phyloP scores from a whole-genome alignment of 441 rosid genomes.

The Omphalea diandra region DNA sequence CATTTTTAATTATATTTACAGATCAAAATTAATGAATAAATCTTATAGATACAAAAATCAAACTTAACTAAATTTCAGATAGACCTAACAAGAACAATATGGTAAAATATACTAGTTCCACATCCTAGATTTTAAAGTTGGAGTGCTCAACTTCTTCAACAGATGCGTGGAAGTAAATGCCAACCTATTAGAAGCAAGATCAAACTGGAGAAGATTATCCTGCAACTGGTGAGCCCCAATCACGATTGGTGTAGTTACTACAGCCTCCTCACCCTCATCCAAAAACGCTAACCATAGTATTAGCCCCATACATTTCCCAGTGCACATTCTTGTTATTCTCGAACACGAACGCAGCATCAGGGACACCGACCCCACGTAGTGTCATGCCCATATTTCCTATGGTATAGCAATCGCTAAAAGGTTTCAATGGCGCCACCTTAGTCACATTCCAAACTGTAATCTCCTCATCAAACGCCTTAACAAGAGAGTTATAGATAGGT shows the following conservation, averaged over 20 bases:
- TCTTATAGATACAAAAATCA: too few relatives aligned
- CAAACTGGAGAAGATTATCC: constrained; percentile 4
- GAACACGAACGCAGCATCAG: constrained; percentile 12
- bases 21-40: too few relatives aligned
- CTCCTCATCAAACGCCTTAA: constrained; percentile 13
- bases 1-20: too few relatives aligned
- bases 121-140: constrained; percentile 19
- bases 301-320: constrained; percentile 18
- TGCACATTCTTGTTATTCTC: constrained; percentile 12
- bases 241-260: constrained; percentile 9
- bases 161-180: constrained; percentile 16
- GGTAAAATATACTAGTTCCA: too few relatives aligned
- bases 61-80: too few relatives aligned
- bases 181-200: constrained; percentile 18
- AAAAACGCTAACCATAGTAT: constrained; percentile 24
- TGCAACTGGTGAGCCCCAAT: constrained; percentile 17
- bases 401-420: constrained; percentile 8
- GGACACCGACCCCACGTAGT: constrained; percentile 12
- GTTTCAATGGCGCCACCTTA: constrained; percentile 12
- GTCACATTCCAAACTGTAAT: constrained; percentile 4
- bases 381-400: neutral
- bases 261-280: constrained; percentile 4
- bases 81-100: too few relatives aligned
- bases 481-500: constrained; percentile 12
- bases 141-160: constrained; percentile 7